Evolutionary conservation across 148 eudicot species (phyloP).

Genomic region (Chenopodium quinoa): DNA sequence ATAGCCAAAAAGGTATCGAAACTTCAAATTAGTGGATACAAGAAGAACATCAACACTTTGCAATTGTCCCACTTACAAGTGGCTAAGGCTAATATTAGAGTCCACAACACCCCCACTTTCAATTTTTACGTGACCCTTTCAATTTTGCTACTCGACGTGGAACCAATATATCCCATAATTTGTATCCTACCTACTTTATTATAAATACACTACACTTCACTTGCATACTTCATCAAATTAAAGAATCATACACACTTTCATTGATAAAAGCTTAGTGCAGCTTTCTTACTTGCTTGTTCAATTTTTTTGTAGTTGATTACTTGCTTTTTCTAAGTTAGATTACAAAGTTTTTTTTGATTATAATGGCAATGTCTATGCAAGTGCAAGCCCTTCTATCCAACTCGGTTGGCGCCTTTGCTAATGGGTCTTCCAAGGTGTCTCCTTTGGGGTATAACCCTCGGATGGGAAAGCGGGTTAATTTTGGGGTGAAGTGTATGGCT

Average conservation of each 20-base stretch:
- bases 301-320: neutral
- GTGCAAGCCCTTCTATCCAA: constrained; percentile 33
- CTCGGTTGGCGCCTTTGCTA: constrained; percentile 12
- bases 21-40: neutral
- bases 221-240: neutral
- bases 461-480: constrained; percentile 11
- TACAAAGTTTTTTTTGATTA: neutral
- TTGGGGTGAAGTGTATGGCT: constrained; percentile 34
- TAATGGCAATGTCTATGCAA: constrained; percentile 19
- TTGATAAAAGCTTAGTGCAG: neutral
- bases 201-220: constrained; percentile 14
- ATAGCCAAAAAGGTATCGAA: neutral
- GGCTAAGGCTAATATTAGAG: neutral
- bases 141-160: constrained; percentile 19
- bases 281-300: neutral
- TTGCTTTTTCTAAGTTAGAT: neutral
- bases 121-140: constrained; percentile 13
- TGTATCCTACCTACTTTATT: neutral
- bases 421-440: neutral
- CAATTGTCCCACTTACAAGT: neutral
- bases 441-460: constrained; percentile 14
- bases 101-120: constrained; percentile 9
- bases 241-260: neutral
- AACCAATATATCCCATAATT: constrained; percentile 16
- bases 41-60: neutral